Conservation (phyloP, 2,329 filamentous ascomycete genomes). For the Ascochyta viciae-villosae region DNA sequence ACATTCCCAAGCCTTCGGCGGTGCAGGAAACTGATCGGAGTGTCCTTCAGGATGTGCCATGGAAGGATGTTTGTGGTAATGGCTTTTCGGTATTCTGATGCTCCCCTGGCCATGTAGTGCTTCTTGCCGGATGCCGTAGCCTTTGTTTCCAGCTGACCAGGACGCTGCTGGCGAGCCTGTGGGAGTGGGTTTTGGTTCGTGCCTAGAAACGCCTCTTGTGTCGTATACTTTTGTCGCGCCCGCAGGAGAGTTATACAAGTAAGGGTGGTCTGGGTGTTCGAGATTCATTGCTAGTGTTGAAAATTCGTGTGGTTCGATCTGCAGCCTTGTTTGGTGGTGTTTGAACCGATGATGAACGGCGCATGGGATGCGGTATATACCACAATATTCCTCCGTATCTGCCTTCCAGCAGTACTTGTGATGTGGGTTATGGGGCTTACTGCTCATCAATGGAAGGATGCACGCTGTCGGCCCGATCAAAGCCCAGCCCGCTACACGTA, state of each 20-base stretch:
- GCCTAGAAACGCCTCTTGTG: not conserved
- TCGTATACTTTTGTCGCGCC: not conserved
- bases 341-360: not conserved
- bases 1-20: slow-evolving; percentile 16
- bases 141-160: not conserved
- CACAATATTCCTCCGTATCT: not conserved
- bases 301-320: not conserved
- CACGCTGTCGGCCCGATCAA: slow-evolving; percentile 5
- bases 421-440: not conserved
- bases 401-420: not conserved
- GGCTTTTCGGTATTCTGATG: not conserved
- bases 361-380: not conserved
- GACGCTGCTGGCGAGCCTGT: not conserved
- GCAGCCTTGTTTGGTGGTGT: too few species aligned
- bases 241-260: not conserved
- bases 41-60: slow-evolving; percentile 8
- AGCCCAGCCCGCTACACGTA: not conserved
- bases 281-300: slow-evolving; percentile 1
- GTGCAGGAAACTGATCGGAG: slow-evolving; percentile 9
- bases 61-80: not conserved
- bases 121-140: not conserved
- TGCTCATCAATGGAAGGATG: not conserved
- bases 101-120: not conserved
- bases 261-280: not conserved
- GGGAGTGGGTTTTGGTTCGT: not conserved